Base-by-base conservation (phyloP, 2,329 filamentous ascomycete species). In the Trichoderma oligosporum region DNA sequence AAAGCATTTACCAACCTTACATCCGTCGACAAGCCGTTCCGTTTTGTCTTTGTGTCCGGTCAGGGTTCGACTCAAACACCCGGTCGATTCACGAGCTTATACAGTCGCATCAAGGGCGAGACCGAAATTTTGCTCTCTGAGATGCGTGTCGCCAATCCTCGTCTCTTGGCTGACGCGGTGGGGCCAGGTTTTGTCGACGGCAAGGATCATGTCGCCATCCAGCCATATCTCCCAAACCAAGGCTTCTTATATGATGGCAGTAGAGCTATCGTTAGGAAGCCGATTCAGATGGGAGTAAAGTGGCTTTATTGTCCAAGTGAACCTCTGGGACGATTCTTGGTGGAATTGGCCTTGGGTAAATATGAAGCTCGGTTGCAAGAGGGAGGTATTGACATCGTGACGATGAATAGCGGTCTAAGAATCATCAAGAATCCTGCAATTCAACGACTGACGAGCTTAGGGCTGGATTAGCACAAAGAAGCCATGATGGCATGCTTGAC, bases 271-370 rank as follows among this genome's bases (percentile, higher is more conserved):
- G 4, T 54, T n/a, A 44, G 51, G 3, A 35, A 16, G 16, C 51
- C 51, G 4, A 45, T 54, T 25, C n/a, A 54, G 31, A 38, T 45
- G 2, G 51, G 27, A 8, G 51, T 22, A 20, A 54, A 54, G 39
- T 54, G 51, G 51, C 9, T 54, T 3, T 39, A 54, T 16, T 54
- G 51, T 5, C 51, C 51, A 16, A 54, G 27, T 8, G 51, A 54
- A n/a, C 51, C 51, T 11, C 33, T 54, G 51, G 51, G 51, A 3
- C 39, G 51, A 4, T 54, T 54, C 2, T 5, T 45, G 29, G 51
- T 45, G 3, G 39, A 38, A 14, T 44, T 54, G 51, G 51, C 51
- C 8, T 27, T 54, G 29, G 51, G 29, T 0, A 45, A 54, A 4
- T 54, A 54, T 5, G 51, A 54, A 14, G 3, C 39, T 11, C 51